These are phyloP conservation scores for Debaryomycetaceae sp. DNA, from an alignment of 1,139 yeast species.

Conservation along the genomic window DNA sequence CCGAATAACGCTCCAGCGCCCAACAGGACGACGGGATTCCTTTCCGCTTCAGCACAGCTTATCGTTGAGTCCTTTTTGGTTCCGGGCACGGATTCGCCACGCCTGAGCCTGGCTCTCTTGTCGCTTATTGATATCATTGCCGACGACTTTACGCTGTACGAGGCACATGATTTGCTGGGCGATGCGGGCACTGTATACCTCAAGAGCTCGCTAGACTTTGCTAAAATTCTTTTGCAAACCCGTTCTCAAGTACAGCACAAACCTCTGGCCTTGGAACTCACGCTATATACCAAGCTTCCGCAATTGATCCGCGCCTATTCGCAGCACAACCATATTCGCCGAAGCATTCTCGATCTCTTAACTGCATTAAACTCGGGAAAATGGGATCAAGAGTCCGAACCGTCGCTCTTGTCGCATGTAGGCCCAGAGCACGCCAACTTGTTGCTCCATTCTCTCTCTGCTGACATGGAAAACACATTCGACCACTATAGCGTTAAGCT, in stretches of 20 bases:
- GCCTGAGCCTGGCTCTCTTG: constrained; percentile 50
- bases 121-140: constrained; percentile 40
- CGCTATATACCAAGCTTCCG: constrained; percentile 46
- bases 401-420: constrained; percentile 73
- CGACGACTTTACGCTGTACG: constrained; percentile 23
- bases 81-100: constrained; percentile 34
- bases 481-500: constrained; percentile 48
- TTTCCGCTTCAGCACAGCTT: constrained; percentile 36
- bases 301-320: constrained; percentile 51
- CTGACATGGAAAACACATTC: constrained; percentile 50
- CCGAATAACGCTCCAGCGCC: constrained; percentile 17
- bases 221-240: constrained; percentile 38
- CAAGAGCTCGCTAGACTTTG: constrained; percentile 27
- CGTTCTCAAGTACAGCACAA: constrained; percentile 38
- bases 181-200: constrained; percentile 35
- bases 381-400: constrained; percentile 48
- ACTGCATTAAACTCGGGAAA: constrained; percentile 51
- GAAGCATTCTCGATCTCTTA: constrained; percentile 44
- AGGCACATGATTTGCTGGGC: constrained; percentile 32
- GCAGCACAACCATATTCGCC: constrained; percentile 35
- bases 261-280: constrained; percentile 58
- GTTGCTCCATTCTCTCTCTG: constrained; percentile 45
- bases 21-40: constrained; percentile 36
- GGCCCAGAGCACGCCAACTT: constrained; percentile 54
- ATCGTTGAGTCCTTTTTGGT: constrained; percentile 50